Evolutionary conservation across 441 rosid species (phyloP).

Genomic region (Euphorbia celastroides): DNA sequence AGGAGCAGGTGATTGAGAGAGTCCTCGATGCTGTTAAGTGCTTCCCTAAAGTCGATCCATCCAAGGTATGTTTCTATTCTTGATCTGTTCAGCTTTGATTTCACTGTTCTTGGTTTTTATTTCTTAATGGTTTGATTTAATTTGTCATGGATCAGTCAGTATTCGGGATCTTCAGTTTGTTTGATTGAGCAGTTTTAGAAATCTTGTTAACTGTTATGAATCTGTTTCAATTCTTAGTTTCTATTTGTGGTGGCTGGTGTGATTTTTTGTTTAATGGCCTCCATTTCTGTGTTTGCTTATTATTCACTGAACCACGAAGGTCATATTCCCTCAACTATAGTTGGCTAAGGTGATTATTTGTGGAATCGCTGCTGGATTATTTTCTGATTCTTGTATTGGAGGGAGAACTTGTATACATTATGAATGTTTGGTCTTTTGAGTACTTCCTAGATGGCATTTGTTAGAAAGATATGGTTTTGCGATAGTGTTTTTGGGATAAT

Average conservation of each 20-base stretch:
- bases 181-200: background rate
- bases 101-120: background rate
- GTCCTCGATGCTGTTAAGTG: constrained; percentile 81
- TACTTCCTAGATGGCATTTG: background rate
- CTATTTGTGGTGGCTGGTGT: too few species aligned
- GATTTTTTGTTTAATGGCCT: too few species aligned
- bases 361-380: background rate
- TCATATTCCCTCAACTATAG: background rate
- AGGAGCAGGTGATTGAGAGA: constrained; percentile 64
- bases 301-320: background rate
- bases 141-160: background rate
- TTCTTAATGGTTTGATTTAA: background rate
- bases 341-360: background rate
- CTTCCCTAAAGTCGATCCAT: constrained; percentile 92
- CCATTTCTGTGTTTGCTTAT: background rate
- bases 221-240: background rate
- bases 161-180: background rate
- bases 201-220: background rate
- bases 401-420: background rate
- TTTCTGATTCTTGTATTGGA: background rate
- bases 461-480: background rate
- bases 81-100: background rate
- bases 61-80: constrained; percentile 38
- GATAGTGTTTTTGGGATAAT: background rate
- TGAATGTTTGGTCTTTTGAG: background rate